These are phyloP conservation scores for Domatiomyces catenatus DNA, from an alignment of 2,329 filamentous ascomycete species.

Conservation along the genomic window DNA sequence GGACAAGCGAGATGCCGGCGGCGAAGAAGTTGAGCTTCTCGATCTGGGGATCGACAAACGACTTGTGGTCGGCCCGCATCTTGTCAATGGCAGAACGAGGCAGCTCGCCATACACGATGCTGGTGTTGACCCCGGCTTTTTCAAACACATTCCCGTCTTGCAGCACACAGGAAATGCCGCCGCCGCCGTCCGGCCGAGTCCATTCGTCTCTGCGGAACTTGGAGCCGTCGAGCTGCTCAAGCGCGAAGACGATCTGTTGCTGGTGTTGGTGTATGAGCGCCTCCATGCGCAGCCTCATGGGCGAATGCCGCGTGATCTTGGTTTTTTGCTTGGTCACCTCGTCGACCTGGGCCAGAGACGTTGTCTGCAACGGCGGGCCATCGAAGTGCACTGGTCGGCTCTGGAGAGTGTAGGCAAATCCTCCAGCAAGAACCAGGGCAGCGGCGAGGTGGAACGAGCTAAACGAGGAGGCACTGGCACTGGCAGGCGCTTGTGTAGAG, in stretches of 20 bases:
- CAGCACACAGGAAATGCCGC: conserved; percentile 84
- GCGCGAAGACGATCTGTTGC: conserved; percentile 64
- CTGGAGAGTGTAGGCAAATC: background rate
- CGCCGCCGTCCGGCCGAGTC: conserved; percentile 74
- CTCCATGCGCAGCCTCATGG: conserved; percentile 97
- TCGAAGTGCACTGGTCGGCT: conserved; percentile 9
- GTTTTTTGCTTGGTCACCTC: conserved; percentile 63
- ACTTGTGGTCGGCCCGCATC: conserved; percentile 93
- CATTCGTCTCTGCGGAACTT: conserved; percentile 75
- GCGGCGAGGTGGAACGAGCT: background rate
- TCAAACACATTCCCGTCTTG: conserved; percentile 96
- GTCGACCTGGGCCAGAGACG: conserved; percentile 70
- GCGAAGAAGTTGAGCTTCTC: conserved; percentile 90
- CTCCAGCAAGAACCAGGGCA: background rate
- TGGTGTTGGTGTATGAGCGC: conserved; percentile 89
- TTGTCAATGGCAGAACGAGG: conserved; percentile 75
- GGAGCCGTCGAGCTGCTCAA: conserved; percentile 70
- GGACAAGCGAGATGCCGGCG: conserved; percentile 76
- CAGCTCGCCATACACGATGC: conserved; percentile 81
- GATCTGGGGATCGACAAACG: conserved; percentile 57
- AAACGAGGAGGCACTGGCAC: background rate
- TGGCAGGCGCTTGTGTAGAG: background rate
- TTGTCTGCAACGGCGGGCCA: conserved; percentile 18
- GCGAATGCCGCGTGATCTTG: conserved; percentile 59
- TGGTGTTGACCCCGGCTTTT: conserved; percentile 91